Evolutionary conservation across 2,329 filamentous ascomycete genomes (phyloP), one percentile per base, ranked within the genome.

Genomic region (Knoxdaviesia proteae): DNA sequence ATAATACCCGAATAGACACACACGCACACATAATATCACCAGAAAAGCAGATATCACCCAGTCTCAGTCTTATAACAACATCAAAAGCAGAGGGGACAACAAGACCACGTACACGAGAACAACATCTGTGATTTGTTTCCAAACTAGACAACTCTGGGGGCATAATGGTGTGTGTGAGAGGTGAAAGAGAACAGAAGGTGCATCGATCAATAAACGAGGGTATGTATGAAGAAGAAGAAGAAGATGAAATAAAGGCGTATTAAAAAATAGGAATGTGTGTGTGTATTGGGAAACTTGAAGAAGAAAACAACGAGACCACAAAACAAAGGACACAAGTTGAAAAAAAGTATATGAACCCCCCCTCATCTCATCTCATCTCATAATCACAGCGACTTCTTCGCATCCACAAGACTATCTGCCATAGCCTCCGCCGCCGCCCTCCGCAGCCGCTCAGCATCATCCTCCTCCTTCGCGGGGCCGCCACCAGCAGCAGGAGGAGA

Each of bases 351-450:
- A 20, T 20, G 20, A 20, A 20, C 20, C 20, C 20, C 20, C 3
- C 8, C 29, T 41, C 33, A 11, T 11, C 36, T 20, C 35, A 11
- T 7, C n/a, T 6, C 35, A 9, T 32, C 33, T 34, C 33, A 33
- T 31, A 32, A 32, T 11, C 38, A 38, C 6, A 10, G 33, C 38
- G 43, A 43, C 48, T 57, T 57, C 48, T 62, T 56, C 20, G 52
- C 49, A 36, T 64, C 62, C 36, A 71, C 65, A 45, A 74, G 52
- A 47, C 61, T 71, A 36, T 73, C 69, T 7, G 67, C 60, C 69
- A 74, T 74, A 9, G 69, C 69, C 54, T 73, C 69, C 7, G 69
- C 68, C 31, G 78, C 74, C 2, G 73, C 75, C 56, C 77, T 70
- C 63, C 77, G 80, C 52, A 77, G 57, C 52, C 68, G 69, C 53